Base-by-base conservation (phyloP, 108 stramenopile genomes). In the Cyclotella cryptica region DNA sequence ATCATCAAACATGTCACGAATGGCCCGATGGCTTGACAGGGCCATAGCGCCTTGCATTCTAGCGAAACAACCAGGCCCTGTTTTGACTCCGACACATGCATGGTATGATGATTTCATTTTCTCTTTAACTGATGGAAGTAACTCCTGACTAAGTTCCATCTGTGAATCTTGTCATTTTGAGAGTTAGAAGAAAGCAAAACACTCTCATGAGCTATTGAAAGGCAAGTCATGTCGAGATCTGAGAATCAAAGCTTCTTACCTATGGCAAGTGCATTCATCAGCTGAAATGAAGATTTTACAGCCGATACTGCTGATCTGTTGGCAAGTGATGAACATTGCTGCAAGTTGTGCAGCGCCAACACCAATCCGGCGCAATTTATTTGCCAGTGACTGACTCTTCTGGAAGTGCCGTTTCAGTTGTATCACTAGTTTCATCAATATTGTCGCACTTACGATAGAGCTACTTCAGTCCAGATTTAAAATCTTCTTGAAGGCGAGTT, bases 401-500 rank as follows among this genome's bases (percentile, higher is more conserved):
- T 4, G 69, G 80, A 10, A n/a, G n/a, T n/a, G n/a, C n/a, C n/a
- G n/a, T n/a, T n/a, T 71, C 22, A 1, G 75, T 65, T 17, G 45
- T 59, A 49, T 79, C 35, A 28, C 18, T 51, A 19, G 51, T 22
- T 19, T 29, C 35, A 42, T 75, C 65, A 12, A 22, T 22, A 46
- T 40, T 72, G n/a, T 66, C 80, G 79, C 71, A 60, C 26, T 79
- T 79, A 15, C 69, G 59, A 57, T 71, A 74, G 21, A 84, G 46
- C 44, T 83, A 82, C 51, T 86, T 80, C 47, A 86, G 60, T 8
- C 85, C 85, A 54, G 74, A 46, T 14, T 52, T 61, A 44, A 86
- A 86, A 53, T 86, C 85, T 52, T 76, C 79, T 35, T 86, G 79
- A 0, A 86, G 78, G 28, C 83, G 80, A 28, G n/a, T n/a, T n/a